A percentile compares a stretch with the other conserved stretches of the same genome.
These are phyloP conservation scores for Naganishia cerealis DNA, from an alignment of 1,284 basidiomycete genomes.

Conservation along the genomic window DNA sequence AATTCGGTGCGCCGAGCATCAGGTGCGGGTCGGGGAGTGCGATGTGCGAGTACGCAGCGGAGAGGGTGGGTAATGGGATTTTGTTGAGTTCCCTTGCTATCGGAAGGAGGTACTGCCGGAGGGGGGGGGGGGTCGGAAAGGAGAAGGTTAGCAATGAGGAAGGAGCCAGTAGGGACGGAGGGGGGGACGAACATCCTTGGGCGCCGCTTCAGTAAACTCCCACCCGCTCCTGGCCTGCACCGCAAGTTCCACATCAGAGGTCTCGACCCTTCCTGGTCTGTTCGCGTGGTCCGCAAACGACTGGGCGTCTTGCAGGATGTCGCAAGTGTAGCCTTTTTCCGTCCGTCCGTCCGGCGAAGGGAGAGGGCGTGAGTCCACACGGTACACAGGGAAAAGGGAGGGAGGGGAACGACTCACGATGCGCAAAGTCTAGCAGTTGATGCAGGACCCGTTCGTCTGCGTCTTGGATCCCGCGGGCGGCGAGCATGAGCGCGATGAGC, in stretches of 20 bases:
- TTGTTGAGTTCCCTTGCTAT: conserved; percentile 89
- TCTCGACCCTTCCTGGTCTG: conserved; percentile 70
- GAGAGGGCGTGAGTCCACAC: not conserved
- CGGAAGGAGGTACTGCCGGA: conserved; percentile 77
- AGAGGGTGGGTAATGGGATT: conserved; percentile 81
- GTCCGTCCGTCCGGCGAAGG: no score
- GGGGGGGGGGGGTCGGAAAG: not conserved
- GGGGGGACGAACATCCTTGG: conserved; percentile 74
- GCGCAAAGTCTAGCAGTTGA: conserved; percentile 91
- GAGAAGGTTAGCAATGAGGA: not conserved
- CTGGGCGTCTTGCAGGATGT: conserved; percentile 84
- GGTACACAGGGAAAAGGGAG: not conserved
- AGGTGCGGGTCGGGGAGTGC: conserved; percentile 79
- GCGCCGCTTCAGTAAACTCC: conserved; percentile 88
- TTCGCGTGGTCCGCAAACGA: conserved; percentile 93
- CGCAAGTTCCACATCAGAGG: conserved; percentile 86
- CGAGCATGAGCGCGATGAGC: conserved; percentile 85
- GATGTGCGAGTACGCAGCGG: conserved; percentile 87
- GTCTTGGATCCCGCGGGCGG: conserved; percentile 91
- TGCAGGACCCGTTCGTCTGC: conserved; percentile 90
- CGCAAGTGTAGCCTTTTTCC: conserved; percentile 83
- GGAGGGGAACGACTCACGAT: conserved; percentile 58
- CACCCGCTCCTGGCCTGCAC: conserved; percentile 91
- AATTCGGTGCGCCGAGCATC: conserved; percentile 85
- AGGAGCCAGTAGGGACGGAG: not conserved